These are phyloP conservation scores for Gossypium lobatum DNA, from an alignment of 441 rosid species.

Conservation along the genomic window DNA sequence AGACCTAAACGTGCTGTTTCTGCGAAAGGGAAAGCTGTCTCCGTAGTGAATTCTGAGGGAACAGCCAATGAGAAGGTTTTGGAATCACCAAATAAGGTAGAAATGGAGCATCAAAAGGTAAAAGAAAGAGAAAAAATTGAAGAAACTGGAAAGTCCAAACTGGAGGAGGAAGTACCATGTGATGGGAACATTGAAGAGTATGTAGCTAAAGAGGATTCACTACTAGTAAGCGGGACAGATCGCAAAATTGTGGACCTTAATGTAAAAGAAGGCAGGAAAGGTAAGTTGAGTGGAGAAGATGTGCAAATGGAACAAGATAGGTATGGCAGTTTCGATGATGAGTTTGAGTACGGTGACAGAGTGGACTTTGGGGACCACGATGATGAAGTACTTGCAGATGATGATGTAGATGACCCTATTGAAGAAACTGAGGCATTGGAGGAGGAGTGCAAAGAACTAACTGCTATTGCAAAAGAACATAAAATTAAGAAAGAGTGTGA, in stretches of 20 bases:
- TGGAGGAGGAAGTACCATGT: conserved; percentile 19
- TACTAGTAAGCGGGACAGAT: conserved; percentile 16
- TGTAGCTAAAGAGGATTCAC: conserved; percentile 13
- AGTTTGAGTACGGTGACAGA: conserved; percentile 49
- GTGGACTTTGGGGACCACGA: conserved; percentile 53
- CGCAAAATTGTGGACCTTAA: conserved; percentile 12
- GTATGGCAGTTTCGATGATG: conserved; percentile 35
- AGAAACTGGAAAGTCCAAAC: conserved; percentile 21
- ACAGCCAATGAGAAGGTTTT: conserved; percentile 21
- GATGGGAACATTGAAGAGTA: conserved; percentile 13
- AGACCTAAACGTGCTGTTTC: conserved; percentile 23
- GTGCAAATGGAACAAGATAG: conserved; percentile 25
- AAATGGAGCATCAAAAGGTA: conserved; percentile 3
- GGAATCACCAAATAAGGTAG: conserved; percentile 20
- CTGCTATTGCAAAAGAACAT: conserved; percentile 42
- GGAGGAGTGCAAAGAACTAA: conserved; percentile 46
- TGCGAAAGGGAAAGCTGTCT: conserved; percentile 21
- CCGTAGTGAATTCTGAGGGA: conserved; percentile 18
- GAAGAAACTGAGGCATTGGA: conserved; percentile 41
- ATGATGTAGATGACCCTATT: conserved; percentile 46
- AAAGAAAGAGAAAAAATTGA: conserved; percentile 17
- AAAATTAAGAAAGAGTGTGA: conserved; percentile 57
- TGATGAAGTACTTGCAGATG: conserved; percentile 44
- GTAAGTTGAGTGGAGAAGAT: conserved; percentile 23
- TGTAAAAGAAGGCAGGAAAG: conserved; percentile 15